phyloP scores from a whole-genome alignment of 2,329 filamentous ascomycete genomes.

The Ophiostoma populinum region DNA sequence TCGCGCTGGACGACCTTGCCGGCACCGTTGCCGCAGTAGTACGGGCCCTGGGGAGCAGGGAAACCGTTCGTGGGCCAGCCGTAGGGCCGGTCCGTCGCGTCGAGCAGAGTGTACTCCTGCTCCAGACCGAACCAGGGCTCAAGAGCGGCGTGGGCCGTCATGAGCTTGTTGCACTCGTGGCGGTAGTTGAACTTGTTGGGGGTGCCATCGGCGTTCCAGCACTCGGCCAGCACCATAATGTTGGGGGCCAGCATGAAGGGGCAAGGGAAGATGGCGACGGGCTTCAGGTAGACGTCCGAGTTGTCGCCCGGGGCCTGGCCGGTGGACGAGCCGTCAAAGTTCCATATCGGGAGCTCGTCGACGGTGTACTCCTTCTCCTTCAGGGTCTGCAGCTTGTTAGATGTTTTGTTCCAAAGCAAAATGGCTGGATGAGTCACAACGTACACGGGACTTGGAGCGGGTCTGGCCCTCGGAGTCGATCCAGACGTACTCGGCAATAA shows the following conservation, averaged over 20 bases:
- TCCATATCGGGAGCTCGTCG: conserved; percentile 56
- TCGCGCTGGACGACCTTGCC: conserved; percentile 97
- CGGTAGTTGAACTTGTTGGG: conserved; percentile 99
- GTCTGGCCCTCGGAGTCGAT: conserved; percentile 69
- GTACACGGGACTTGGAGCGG: conserved; percentile 91
- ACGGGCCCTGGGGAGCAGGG: conserved; percentile 83
- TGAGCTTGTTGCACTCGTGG: conserved; percentile 75
- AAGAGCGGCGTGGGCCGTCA: conserved; percentile 69
- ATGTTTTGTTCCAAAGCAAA: not conserved
- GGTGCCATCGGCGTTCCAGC: conserved; percentile 81
- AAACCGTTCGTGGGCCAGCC: conserved; percentile 81
- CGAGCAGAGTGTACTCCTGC: conserved; percentile 92
- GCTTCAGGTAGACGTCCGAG: conserved; percentile 44
- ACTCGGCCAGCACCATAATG: conserved; percentile 87
- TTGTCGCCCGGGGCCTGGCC: conserved; percentile 61
- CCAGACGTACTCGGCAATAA: conserved; percentile 60
- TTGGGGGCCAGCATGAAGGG: conserved; percentile 60
- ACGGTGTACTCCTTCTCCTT: conserved; percentile 13
- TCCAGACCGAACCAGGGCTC: conserved; percentile 96
- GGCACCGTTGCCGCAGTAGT: conserved; percentile 96
- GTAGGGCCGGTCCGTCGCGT: conserved; percentile 71
- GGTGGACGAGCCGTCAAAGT: conserved; percentile 64
- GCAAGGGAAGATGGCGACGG: conserved; percentile 51
- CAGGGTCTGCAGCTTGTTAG: conserved; percentile 9
- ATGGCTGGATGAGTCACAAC: conserved; percentile 20